Evolutionary conservation across 2,329 filamentous ascomycete species (phyloP), one percentile per base, ranked within the genome.

Genomic region (Beauveria rudraprayagi): DNA sequence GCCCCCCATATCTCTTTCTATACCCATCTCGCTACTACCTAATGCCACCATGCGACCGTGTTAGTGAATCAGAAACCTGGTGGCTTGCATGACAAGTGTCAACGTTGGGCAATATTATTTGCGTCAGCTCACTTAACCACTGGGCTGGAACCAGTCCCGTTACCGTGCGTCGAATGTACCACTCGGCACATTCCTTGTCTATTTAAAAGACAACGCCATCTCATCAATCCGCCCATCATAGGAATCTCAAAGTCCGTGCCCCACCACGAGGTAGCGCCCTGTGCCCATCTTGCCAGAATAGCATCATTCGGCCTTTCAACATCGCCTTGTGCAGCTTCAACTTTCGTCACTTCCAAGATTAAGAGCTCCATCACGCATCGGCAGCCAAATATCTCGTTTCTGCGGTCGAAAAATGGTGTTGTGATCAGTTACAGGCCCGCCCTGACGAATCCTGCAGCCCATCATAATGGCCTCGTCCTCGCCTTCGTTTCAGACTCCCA

Each of bases 401-500:
- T 51, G 14, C 26, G 11, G 30, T 43, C 6, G 26, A n/a, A 53
- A 22, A 26, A 60, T 47, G 48, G 57, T 60, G 43, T 28, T 55
- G 28, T 53, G 43, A 40, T 24, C 58, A 22, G 30, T 26, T 34
- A 14, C 28, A 50, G 58, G 50, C n/a, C 34, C 41, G 44, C 28
- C 51, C 19, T 61, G 44, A 47, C 43, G 28, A 55, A 47, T 34
- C 40, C 28, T 55, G n/a, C 43, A 37, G 28, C 19, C 9, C 22
- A 22, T 3, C 28, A 60, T 28, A 37, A 62, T 62, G 61, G 50
- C 56, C 5, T 58, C 46, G 28, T 60, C 61, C 5, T 56, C 61
- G 2, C 61, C 61, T 30, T 43, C 50, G 46, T 48, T 61, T 55
- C 58, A 61, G 34, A 66, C 61, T 48, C 79, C 78, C 19, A 76